A percentile compares a stretch with the other conserved stretches of the same genome.
These are phyloP conservation scores for Chlamydomonas sp. DNA, from an alignment of 139 green algal genomes.

Conservation along the genomic window DNA sequence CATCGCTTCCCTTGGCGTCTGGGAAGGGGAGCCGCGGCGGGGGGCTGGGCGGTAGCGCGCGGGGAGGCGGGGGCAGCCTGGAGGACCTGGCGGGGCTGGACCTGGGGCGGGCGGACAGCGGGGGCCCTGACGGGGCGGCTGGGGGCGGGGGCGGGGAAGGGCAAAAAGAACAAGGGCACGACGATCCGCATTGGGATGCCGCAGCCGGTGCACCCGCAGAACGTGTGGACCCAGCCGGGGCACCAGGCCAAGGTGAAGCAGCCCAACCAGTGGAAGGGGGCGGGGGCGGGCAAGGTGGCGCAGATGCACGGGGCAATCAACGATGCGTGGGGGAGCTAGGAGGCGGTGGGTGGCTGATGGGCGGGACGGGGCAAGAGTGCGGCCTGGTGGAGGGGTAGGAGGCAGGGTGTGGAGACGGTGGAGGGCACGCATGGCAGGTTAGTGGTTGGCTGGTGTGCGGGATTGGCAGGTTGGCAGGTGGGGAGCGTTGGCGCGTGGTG, in stretches of 20 bases:
- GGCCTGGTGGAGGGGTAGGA: no score
- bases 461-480: no score
- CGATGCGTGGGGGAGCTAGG: slow-evolving; percentile 34
- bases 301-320: slow-evolving; percentile 39
- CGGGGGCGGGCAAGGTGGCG: slow-evolving; percentile 28
- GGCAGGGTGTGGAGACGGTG: no score
- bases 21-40: background rate
- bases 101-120: background rate
- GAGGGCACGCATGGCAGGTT: no score
- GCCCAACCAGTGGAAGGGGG: slow-evolving; percentile 31
- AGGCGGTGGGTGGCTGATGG: no score
- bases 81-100: background rate
- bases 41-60: background rate
- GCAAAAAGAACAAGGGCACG: slow-evolving; percentile 40
- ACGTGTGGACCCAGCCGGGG: slow-evolving; percentile 30
- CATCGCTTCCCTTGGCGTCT: background rate
- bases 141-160: background rate
- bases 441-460: no score
- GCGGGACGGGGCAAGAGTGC: no score
- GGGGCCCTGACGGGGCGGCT: background rate
- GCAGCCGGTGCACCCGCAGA: slow-evolving; percentile 12
- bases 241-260: slow-evolving; percentile 14
- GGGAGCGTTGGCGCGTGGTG: no score
- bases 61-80: background rate
- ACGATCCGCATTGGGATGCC: slow-evolving; percentile 32